Base-by-base conservation (phyloP, 2,329 filamentous ascomycete species). In the Microdochium nivale region DNA sequence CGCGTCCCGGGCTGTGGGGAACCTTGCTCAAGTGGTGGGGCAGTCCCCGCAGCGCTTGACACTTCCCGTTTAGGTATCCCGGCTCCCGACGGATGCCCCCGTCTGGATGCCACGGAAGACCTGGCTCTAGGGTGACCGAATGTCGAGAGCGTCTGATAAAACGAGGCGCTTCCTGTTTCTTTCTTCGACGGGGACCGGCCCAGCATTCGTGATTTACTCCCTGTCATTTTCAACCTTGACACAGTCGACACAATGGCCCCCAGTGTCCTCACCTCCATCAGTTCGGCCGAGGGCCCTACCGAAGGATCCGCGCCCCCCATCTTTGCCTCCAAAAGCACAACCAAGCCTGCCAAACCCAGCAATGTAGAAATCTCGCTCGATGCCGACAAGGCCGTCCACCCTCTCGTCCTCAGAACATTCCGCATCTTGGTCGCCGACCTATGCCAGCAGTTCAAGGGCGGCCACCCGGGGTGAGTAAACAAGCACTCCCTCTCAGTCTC, bases 361-460 rank as follows among this genome's bases (percentile, higher is more conserved):
- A 24, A 47, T 25, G 46, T 30, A 23, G 8, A 27, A 9, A 47
- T 47, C 9, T 25, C 46, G 8, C 13, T 52, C 8, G 43, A 32
- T 30, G 46, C 27, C 14, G 51, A 53, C 30, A 49, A 51, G 24
- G 46, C 50, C 10, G 37, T 46, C 19, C 55, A 55, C 10, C 74
- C 81, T 48, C 62, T 77, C 21, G 79, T 84, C 2, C 65, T 87
- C 49, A 76, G 74, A 58, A 79, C 78, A 5, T 85, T 86, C 60
- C 72, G 84, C 51, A 69, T 78, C 49, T 67, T 87, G 27, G 83
- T 87, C 53, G 81, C 84, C 46, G 84, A 88, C 61, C 67, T 88
- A 2, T 87, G 83, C 59, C 76, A 87, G 62, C 83, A 87, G 56
- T 88, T 86, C 65, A 80, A 80, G 55, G 83, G 83, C 33, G 84